Percentiles rank a stretch among this genome's conserved stretches.
Evolutionary conservation across 2,329 filamentous ascomycete genomes (phyloP).

Genomic region (Aureobasidium sp.): DNA sequence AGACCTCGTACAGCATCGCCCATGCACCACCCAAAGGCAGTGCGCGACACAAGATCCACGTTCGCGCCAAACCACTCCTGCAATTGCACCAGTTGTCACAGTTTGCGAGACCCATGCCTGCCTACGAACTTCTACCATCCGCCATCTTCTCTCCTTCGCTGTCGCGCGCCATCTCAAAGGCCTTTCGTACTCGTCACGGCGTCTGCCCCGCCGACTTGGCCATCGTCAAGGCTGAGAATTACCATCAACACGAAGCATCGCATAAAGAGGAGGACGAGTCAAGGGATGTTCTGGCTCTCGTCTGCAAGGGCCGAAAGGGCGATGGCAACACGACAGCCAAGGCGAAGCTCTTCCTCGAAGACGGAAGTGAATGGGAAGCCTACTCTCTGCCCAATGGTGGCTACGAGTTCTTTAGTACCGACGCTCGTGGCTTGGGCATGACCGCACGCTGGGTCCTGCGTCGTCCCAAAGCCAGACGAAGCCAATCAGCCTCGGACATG

Average conservation of each 20-base stretch:
- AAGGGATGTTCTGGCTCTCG: slow-evolving; percentile 56
- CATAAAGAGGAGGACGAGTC: slow-evolving; percentile 45
- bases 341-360: slow-evolving; percentile 58
- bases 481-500: slow-evolving; percentile 20
- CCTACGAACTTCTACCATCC: slow-evolving; percentile 62
- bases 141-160: slow-evolving; percentile 50
- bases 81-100: slow-evolving; percentile 61
- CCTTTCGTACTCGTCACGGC: slow-evolving; percentile 55
- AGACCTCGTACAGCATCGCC: slow-evolving; percentile 58
- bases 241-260: slow-evolving; percentile 39
- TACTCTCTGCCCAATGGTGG: slow-evolving; percentile 35
- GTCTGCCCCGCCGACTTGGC: slow-evolving; percentile 63
- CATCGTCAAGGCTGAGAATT: slow-evolving; percentile 62
- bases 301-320: slow-evolving; percentile 46
- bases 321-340: slow-evolving; percentile 47
- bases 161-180: slow-evolving; percentile 52
- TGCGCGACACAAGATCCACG: slow-evolving; percentile 53
- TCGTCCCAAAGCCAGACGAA: slow-evolving; percentile 22
- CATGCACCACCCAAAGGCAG: slow-evolving; percentile 54
- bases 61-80: slow-evolving; percentile 60
- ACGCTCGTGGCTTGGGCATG: slow-evolving; percentile 49
- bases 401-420: slow-evolving; percentile 51
- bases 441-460: slow-evolving; percentile 64
- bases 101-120: slow-evolving; percentile 55
- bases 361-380: slow-evolving; percentile 39